These are phyloP conservation scores for Nepenthes mirabilis DNA, from an alignment of 148 eudicot genomes.

Conservation along the genomic window DNA sequence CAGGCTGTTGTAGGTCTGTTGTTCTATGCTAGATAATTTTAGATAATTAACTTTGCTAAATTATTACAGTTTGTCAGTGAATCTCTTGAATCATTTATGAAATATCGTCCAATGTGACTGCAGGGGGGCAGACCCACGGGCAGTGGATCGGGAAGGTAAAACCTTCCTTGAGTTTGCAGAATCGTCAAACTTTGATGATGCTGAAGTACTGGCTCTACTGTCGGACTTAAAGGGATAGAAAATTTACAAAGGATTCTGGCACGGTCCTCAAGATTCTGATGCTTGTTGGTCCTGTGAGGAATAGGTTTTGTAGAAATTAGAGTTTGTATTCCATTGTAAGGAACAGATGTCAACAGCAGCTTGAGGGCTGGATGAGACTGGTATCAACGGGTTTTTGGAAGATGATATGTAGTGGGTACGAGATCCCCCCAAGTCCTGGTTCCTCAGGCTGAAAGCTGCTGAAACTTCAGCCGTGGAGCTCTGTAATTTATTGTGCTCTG, in stretches of 20 bases:
- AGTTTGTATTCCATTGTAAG: too few relatives aligned
- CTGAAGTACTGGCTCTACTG: constrained; percentile 53
- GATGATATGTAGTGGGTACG: too few relatives aligned
- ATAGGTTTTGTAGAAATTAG: not conserved
- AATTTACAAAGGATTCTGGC: not conserved
- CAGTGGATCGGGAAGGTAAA: constrained; percentile 49
- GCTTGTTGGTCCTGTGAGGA: not conserved
- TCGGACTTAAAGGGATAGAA: constrained; percentile 35
- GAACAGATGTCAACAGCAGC: too few relatives aligned
- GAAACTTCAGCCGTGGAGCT: too few relatives aligned
- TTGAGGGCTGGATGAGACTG: too few relatives aligned
- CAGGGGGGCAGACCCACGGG: constrained; percentile 84
- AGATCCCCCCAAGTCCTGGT: too few relatives aligned
- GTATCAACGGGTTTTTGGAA: too few relatives aligned
- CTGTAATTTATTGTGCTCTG: too few relatives aligned
- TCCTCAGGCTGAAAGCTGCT: too few relatives aligned
- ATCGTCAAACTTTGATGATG: constrained; percentile 55
- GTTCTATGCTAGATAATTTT: too few relatives aligned
- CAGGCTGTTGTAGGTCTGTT: too few relatives aligned
- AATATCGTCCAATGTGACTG: constrained; percentile 4
- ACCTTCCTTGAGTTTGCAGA: constrained; percentile 53
- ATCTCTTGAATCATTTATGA: not conserved
- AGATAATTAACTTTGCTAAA: not conserved
- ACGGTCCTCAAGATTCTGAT: not conserved
- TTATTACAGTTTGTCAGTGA: not conserved